Percentiles rank a stretch among this genome's conserved stretches.
Conservation (phyloP, 2,329 filamentous ascomycete genomes). For the Lecanicillium sp. region DNA sequence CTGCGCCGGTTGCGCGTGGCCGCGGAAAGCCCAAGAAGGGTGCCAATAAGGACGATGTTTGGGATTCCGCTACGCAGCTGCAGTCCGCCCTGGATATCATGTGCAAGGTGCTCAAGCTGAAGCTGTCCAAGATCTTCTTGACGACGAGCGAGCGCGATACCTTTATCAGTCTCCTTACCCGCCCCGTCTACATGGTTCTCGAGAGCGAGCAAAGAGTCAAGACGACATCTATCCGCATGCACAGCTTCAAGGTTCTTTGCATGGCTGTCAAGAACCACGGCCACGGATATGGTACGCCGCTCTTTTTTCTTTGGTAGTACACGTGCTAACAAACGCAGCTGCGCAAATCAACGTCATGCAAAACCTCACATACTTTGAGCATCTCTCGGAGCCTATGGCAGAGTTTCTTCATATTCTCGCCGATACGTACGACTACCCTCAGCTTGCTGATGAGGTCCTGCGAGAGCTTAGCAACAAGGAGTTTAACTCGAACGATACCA, state of each 20-base stretch:
- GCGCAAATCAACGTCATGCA: slow-evolving; percentile 98
- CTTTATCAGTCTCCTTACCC: slow-evolving; percentile 84
- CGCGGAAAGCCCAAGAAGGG: slow-evolving; percentile 73
- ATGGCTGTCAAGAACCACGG: slow-evolving; percentile 97
- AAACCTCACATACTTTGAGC: slow-evolving; percentile 96
- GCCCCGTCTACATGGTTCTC: slow-evolving; percentile 87
- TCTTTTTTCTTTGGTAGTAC: slow-evolving; percentile 14
- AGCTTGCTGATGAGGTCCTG: slow-evolving; percentile 87
- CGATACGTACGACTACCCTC: slow-evolving; percentile 96
- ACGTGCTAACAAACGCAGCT: slow-evolving; percentile 46
- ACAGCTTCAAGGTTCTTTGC: slow-evolving; percentile 93
- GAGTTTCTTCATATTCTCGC: slow-evolving; percentile 94
- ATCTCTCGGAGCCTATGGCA: slow-evolving; percentile 97
- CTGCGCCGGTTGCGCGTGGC: slow-evolving; percentile 60
- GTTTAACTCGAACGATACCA: slow-evolving; percentile 94
- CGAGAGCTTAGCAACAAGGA: slow-evolving; percentile 95
- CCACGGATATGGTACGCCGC: slow-evolving; percentile 86
- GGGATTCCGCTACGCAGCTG: slow-evolving; percentile 86
- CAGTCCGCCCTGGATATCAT: slow-evolving; percentile 87
- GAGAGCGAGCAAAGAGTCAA: slow-evolving; percentile 94
- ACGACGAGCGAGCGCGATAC: slow-evolving; percentile 96
- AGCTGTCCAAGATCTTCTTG: slow-evolving; percentile 85
- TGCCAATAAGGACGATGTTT: slow-evolving; percentile 70
- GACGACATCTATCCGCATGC: slow-evolving; percentile 83
- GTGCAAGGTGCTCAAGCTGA: slow-evolving; percentile 92